phyloP scores from a whole-genome alignment of 148 eudicot genomes.

The Rhododendron simsii region DNA sequence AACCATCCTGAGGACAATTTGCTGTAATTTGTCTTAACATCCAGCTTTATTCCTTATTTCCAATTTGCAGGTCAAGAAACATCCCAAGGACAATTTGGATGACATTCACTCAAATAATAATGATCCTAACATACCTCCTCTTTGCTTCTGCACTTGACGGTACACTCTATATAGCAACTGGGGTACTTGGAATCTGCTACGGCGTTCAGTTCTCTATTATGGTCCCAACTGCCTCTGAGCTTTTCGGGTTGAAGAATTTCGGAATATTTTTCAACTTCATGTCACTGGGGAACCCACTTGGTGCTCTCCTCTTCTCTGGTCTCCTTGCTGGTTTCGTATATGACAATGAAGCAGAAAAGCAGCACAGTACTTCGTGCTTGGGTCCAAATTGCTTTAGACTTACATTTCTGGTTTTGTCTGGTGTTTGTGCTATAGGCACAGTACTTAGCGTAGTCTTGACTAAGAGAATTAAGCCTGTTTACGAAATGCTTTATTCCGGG shows the following conservation, averaged over 20 bases:
- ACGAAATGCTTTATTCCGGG: conserved; percentile 70
- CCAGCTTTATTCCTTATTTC: neutral
- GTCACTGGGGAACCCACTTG: conserved; percentile 73
- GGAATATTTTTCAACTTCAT: conserved; percentile 72
- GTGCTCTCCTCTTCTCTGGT: conserved; percentile 71
- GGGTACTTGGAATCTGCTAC: conserved; percentile 69
- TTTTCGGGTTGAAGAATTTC: conserved; percentile 71
- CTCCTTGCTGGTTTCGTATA: conserved; percentile 70
- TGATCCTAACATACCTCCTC: conserved; percentile 60
- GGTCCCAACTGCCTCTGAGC: conserved; percentile 89
- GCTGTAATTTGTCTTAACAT: neutral
- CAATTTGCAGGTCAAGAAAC: conserved; percentile 50
- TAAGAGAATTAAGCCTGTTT: conserved; percentile 60
- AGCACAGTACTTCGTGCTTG: conserved; percentile 41
- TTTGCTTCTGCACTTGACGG: conserved; percentile 58
- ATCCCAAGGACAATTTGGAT: conserved; percentile 73
- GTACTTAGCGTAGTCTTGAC: conserved; percentile 60
- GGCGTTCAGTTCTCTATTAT: conserved; percentile 69
- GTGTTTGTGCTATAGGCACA: conserved; percentile 45
- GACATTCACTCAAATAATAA: conserved; percentile 59
- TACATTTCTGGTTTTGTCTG: conserved; percentile 67
- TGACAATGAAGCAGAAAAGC: conserved; percentile 68
- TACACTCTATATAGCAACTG: conserved; percentile 63
- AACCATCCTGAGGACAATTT: neutral
- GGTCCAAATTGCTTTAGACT: conserved; percentile 69